Conservation (phyloP, 768 basidiomycete genomes). For the Mycena filopes region DNA sequence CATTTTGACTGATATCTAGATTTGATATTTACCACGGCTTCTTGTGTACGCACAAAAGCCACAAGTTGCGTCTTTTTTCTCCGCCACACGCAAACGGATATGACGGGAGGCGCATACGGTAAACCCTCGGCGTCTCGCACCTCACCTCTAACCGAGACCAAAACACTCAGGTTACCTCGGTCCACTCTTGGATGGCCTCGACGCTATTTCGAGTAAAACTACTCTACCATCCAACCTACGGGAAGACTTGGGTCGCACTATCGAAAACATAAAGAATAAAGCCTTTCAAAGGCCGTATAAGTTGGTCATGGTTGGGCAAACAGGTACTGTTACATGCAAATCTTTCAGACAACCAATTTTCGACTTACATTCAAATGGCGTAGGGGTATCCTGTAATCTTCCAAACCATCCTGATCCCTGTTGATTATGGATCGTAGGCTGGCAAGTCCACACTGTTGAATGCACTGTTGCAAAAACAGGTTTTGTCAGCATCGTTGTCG, state of each 20-base stretch:
- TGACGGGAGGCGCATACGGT: slow-evolving; percentile 10
- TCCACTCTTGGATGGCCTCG: slow-evolving; percentile 11
- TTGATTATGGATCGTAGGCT: slow-evolving; percentile 9
- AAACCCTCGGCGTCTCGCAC: not conserved
- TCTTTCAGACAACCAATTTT: not conserved
- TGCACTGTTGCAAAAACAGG: slow-evolving; percentile 24
- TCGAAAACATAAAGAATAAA: not conserved
- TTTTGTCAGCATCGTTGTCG: slow-evolving; percentile 27
- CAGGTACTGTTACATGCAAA: slow-evolving; percentile 14
- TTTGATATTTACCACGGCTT: no score
- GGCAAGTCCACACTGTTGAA: slow-evolving; percentile 32
- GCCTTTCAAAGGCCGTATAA: slow-evolving; percentile 4
- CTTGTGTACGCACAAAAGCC: no score
- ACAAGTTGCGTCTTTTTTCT: no score
- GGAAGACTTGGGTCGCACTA: not conserved
- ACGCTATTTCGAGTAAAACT: not conserved
- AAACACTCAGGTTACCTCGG: not conserved
- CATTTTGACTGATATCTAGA: no score
- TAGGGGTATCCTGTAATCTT: not conserved
- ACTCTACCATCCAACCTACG: not conserved
- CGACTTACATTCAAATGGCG: slow-evolving; percentile 6
- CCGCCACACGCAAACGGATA: not conserved
- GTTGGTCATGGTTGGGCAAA: slow-evolving; percentile 29
- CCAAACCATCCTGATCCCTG: not conserved
- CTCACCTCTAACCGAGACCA: no score